Percentiles rank a stretch among this genome's conserved stretches.
These are phyloP conservation scores for Pythium brachiatum DNA, from an alignment of 352 stramenopile genomes.

Conservation along the genomic window DNA sequence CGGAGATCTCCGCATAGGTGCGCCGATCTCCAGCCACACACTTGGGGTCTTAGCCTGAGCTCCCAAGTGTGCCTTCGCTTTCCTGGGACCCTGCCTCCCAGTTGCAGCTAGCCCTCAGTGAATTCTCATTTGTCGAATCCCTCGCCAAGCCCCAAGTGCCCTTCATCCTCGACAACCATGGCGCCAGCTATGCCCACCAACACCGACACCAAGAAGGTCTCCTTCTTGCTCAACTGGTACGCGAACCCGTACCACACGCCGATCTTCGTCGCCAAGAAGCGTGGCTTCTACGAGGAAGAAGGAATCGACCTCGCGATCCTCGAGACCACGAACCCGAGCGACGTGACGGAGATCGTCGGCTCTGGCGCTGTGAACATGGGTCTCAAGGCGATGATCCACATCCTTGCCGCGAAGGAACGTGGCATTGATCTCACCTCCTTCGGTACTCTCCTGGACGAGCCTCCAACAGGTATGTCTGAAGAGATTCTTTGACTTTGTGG, in stretches of 20 bases:
- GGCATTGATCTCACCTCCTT: constrained; percentile 50
- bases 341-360: constrained; percentile 52
- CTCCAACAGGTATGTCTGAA: constrained; percentile 30
- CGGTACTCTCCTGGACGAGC: constrained; percentile 43
- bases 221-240: constrained; percentile 55
- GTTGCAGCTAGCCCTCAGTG: no score
- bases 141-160: not conserved
- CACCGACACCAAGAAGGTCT: constrained; percentile 39
- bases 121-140: constrained; percentile 1
- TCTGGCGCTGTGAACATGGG: constrained; percentile 47
- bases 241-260: constrained; percentile 54
- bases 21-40: constrained; percentile 8
- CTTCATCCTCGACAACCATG: constrained; percentile 20
- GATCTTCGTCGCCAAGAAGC: constrained; percentile 53
- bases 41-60: not conserved
- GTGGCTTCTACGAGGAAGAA: constrained; percentile 51
- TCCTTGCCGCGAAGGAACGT: constrained; percentile 46
- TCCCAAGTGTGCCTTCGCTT: not conserved
- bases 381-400: constrained; percentile 55
- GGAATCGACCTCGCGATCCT: constrained; percentile 48
- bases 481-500: not conserved
- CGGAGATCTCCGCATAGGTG: constrained; percentile 20
- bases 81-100: no score
- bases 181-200: constrained; percentile 27
- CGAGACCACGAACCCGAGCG: constrained; percentile 49